Conservation (phyloP, 805 yeast genomes). For the Ogataea allantospora region DNA sequence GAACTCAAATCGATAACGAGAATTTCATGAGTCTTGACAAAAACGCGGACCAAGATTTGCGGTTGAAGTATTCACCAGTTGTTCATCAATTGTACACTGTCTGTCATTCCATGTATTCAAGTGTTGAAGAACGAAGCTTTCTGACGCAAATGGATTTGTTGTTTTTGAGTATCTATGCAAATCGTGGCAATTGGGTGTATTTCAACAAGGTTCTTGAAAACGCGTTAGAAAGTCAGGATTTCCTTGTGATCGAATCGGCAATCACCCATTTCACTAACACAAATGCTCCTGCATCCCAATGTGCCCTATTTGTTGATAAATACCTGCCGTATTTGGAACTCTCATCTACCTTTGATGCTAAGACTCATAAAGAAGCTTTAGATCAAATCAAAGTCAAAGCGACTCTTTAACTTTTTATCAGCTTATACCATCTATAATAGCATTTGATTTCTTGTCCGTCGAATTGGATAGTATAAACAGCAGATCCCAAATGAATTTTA, state of each 20-base stretch:
- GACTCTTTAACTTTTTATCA: constrained; percentile 8
- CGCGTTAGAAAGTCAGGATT: constrained; percentile 17
- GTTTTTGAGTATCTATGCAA: constrained; percentile 18
- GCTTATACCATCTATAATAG: constrained; percentile 23
- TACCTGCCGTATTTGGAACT: constrained; percentile 17
- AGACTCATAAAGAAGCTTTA: constrained; percentile 3
- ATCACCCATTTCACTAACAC: constrained; percentile 9
- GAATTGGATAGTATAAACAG: constrained; percentile 12
- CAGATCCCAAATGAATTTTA: constrained; percentile 16
- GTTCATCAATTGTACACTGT: constrained; percentile 17
- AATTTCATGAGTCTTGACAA: constrained; percentile 20
- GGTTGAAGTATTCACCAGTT: constrained; percentile 15
- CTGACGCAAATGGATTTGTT: constrained; percentile 16
- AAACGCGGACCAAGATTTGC: not conserved
- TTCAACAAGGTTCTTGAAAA: constrained; percentile 14
- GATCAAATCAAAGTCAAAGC: constrained; percentile 9
- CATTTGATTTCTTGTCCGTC: constrained; percentile 10
- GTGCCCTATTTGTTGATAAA: constrained; percentile 15
- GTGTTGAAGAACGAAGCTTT: constrained; percentile 5
- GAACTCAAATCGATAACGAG: constrained; percentile 28
- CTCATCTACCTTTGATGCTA: constrained; percentile 7
- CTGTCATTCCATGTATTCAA: constrained; percentile 11
- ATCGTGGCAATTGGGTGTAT: constrained; percentile 20
- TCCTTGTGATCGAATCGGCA: constrained; percentile 11
- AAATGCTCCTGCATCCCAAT: constrained; percentile 8